Evolutionary conservation across 495 filamentous ascomycete species (phyloP).

Genomic region (Hypomontagnella submonticulosa): DNA sequence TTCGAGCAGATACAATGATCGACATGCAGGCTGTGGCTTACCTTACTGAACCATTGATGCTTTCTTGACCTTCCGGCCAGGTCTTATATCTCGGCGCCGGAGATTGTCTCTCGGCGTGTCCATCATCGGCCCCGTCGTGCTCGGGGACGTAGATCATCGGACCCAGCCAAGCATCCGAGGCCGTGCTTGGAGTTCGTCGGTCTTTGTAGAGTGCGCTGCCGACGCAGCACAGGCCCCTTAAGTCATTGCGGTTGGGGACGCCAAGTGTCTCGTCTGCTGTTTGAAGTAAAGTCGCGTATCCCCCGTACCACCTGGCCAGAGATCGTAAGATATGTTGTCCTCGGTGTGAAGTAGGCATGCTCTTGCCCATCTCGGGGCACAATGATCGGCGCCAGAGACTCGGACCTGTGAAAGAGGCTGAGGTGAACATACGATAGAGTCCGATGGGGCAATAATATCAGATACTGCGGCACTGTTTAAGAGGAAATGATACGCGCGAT

Average conservation of each 20-base stretch:
- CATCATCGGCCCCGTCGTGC: constrained; percentile 18
- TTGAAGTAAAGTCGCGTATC: constrained; percentile 6
- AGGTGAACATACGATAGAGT: not conserved
- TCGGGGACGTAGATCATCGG: constrained; percentile 21
- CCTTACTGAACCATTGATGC: constrained; percentile 7
- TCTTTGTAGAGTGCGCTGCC: constrained; percentile 12
- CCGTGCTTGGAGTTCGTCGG: constrained; percentile 11
- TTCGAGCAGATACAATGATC: constrained; percentile 4
- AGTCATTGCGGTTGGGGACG: not conserved
- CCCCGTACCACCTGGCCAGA: not conserved
- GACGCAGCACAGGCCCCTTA: not conserved
- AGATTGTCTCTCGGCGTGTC: constrained; percentile 6
- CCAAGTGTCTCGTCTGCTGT: constrained; percentile 14
- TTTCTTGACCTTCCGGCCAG: constrained; percentile 2
- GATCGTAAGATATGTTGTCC: not conserved
- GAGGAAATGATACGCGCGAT: not conserved
- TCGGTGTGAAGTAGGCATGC: not conserved
- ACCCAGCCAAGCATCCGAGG: constrained; percentile 16
- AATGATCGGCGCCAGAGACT: not conserved
- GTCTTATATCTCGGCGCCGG: constrained; percentile 14
- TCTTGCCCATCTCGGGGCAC: not conserved
- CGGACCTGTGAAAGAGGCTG: not conserved
- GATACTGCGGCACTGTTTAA: not conserved
- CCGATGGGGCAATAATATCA: not conserved
- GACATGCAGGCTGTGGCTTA: constrained; percentile 25